phyloP scores from a whole-genome alignment of 2,329 filamentous ascomycete genomes.

The Ophiostoma angusticollis region DNA sequence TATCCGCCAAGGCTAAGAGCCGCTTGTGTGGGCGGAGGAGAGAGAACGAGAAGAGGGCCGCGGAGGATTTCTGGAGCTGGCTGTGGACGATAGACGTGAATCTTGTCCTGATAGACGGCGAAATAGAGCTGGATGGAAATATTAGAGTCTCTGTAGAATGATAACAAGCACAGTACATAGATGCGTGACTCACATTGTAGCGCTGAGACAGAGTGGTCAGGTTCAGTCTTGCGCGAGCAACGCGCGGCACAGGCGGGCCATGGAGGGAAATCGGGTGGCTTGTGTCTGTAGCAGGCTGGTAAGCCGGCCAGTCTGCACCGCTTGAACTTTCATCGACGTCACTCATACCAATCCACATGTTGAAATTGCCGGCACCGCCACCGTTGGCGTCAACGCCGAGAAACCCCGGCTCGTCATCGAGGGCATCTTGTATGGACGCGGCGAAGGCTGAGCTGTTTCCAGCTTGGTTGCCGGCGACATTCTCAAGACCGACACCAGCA shows the following conservation, averaged over 20 bases:
- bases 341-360: no score
- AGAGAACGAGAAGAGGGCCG: constrained; percentile 37
- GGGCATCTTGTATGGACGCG: no score
- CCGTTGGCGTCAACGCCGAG: background rate
- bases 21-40: constrained; percentile 28
- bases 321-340: no score
- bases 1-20: constrained; percentile 33
- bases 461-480: no score
- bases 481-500: background rate
- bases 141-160: background rate
- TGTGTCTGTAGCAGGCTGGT: background rate
- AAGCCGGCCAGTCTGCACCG: no score
- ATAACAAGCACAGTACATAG: background rate
- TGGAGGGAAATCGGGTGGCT: background rate
- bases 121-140: constrained; percentile 39
- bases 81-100: constrained; percentile 43
- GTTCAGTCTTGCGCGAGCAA: constrained; percentile 33
- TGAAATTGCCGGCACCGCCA: background rate
- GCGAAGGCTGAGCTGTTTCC: no score
- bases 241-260: constrained; percentile 15
- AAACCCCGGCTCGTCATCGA: no score
- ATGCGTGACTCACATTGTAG: constrained; percentile 33
- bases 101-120: constrained; percentile 41
- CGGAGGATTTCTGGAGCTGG: constrained; percentile 37
- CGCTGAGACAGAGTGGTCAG: constrained; percentile 44